Conservation (phyloP, 2,329 filamentous ascomycete genomes). For the Elsinoe ampelina region DNA sequence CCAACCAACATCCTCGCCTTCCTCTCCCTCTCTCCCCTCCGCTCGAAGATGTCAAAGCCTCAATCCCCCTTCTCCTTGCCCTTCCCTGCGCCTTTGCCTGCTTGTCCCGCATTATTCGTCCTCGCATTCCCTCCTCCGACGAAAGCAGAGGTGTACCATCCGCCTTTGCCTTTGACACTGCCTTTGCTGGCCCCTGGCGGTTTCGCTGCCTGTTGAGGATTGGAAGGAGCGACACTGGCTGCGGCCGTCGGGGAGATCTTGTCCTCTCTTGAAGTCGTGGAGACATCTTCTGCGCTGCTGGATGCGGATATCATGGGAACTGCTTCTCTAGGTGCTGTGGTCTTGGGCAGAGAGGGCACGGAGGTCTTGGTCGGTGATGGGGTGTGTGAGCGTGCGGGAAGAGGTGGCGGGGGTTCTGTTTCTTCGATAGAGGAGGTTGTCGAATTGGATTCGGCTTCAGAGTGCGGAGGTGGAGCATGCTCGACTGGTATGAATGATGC, state of each 20-base stretch:
- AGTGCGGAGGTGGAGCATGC: background rate
- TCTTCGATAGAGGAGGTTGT: background rate
- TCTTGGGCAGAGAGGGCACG: background rate
- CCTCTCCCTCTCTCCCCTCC: background rate
- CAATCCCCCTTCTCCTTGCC: constrained; percentile 9
- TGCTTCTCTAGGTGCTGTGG: background rate
- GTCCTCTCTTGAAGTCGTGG: background rate
- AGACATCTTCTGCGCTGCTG: too few species aligned
- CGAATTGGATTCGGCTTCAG: background rate
- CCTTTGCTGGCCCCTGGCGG: background rate
- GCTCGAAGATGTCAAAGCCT: too few species aligned
- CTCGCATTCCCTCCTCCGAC: background rate
- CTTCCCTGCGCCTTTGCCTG: background rate
- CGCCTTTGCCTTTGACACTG: constrained; percentile 1
- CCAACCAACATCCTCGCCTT: background rate
- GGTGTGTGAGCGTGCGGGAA: constrained; percentile 5
- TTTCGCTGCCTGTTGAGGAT: background rate
- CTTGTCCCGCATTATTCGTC: background rate
- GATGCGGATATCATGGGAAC: background rate
- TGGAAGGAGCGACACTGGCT: background rate
- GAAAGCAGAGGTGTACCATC: constrained; percentile 3
- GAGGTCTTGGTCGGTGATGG: background rate
- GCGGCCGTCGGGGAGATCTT: background rate
- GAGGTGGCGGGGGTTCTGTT: constrained; percentile 8
- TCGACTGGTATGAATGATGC: background rate